These are phyloP conservation scores for Candida krabiensis DNA, from an alignment of 805 yeast genomes.

Conservation along the genomic window DNA sequence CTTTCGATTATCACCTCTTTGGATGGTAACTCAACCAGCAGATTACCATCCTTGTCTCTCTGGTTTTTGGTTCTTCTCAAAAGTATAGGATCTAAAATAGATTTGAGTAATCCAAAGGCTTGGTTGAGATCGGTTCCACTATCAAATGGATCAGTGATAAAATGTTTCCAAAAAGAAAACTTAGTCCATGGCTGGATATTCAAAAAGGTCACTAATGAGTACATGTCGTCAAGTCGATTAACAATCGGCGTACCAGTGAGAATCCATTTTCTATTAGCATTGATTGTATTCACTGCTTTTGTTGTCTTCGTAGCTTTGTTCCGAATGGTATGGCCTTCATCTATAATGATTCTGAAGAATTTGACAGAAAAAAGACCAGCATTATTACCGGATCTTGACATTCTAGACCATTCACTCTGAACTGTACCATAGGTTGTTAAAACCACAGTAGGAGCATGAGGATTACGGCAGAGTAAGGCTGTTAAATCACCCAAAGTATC, in stretches of 20 bases:
- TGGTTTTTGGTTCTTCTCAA: conserved; percentile 84
- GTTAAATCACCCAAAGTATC: conserved; percentile 52
- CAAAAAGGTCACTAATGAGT: conserved; percentile 70
- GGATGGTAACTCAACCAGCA: conserved; percentile 72
- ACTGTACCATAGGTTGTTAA: conserved; percentile 88
- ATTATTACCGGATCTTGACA: conserved; percentile 31
- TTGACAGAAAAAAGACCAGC: conserved; percentile 69
- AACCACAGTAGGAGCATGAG: conserved; percentile 63
- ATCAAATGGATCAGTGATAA: conserved; percentile 81
- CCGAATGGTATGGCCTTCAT: conserved; percentile 89
- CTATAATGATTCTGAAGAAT: conserved; percentile 70
- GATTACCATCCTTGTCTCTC: conserved; percentile 70
- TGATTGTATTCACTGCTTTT: conserved; percentile 68
- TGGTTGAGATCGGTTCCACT: conserved; percentile 58
- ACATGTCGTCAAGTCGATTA: conserved; percentile 83
- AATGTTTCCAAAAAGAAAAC: conserved; percentile 82
- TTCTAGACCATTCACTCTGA: conserved; percentile 66
- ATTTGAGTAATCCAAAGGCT: conserved; percentile 81
- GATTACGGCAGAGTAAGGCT: conserved; percentile 38
- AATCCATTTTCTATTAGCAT: conserved; percentile 72
- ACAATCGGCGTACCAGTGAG: conserved; percentile 93
- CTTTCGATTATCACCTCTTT: conserved; percentile 72
- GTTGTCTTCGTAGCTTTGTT: conserved; percentile 79
- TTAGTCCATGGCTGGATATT: conserved; percentile 89
- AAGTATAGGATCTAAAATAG: conserved; percentile 79